phyloP scores from a whole-genome alignment of 495 filamentous ascomycete genomes.

The Penicillium arizonense region DNA sequence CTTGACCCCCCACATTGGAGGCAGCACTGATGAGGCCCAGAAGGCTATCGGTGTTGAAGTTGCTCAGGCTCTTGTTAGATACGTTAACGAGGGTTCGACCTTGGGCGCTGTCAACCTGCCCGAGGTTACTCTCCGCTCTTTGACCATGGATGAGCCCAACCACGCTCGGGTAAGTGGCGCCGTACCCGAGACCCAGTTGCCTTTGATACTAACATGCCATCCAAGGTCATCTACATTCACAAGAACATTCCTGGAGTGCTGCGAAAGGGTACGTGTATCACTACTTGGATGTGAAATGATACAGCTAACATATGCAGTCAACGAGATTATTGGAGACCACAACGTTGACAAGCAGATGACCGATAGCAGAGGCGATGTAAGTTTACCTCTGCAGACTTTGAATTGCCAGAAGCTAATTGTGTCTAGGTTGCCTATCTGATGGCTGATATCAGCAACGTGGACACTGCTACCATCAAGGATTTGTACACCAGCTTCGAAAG shows the following conservation, averaged over 20 bases:
- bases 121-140: slow-evolving; percentile 80
- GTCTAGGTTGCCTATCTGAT: slow-evolving; percentile 85
- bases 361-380: slow-evolving; percentile 85
- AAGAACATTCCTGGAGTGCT: slow-evolving; percentile 93
- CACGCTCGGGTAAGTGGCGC: slow-evolving; percentile 66
- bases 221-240: slow-evolving; percentile 87
- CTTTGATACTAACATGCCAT: slow-evolving; percentile 7
- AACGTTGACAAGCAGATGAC: slow-evolving; percentile 99
- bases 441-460: slow-evolving; percentile 92
- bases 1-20: slow-evolving; percentile 93
- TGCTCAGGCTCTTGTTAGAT: slow-evolving; percentile 77
- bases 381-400: slow-evolving; percentile 13
- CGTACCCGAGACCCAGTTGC: not conserved
- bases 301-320: slow-evolving; percentile 55
- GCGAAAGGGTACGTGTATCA: slow-evolving; percentile 56
- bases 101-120: slow-evolving; percentile 93
- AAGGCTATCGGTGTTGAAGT: slow-evolving; percentile 96
- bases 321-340: slow-evolving; percentile 88
- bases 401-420: slow-evolving; percentile 12
- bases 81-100: slow-evolving; percentile 90
- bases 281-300: not conserved
- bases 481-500: slow-evolving; percentile 79
- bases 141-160: slow-evolving; percentile 84
- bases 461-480: slow-evolving; percentile 75
- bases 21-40: slow-evolving; percentile 97